Percentiles rank a stretch among this genome's conserved stretches.
phyloP scores from a whole-genome alignment of 2,329 filamentous ascomycete species.

The Pseudogymnoascus sp. region DNA sequence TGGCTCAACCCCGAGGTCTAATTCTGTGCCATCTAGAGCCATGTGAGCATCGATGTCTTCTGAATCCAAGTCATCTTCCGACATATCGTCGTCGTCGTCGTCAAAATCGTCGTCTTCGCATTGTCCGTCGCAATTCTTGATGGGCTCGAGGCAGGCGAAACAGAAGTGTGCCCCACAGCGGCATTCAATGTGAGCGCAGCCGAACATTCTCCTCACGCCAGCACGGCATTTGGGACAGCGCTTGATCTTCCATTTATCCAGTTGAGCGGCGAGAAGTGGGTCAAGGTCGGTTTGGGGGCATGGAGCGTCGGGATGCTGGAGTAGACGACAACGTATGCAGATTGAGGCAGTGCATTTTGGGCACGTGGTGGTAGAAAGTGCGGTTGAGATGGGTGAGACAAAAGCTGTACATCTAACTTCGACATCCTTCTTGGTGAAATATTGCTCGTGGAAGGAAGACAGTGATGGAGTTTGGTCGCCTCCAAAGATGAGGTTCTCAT shows the following conservation, averaged over 20 bases:
- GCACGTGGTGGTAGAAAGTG: slow-evolving; percentile 33
- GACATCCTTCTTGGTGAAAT: background rate
- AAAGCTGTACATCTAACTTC: background rate
- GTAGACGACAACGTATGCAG: slow-evolving; percentile 39
- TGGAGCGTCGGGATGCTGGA: slow-evolving; percentile 33
- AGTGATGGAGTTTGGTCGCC: background rate
- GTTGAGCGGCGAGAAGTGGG: slow-evolving; percentile 29
- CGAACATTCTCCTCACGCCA: slow-evolving; percentile 43
- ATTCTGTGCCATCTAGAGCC: slow-evolving; percentile 31
- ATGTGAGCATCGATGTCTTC: slow-evolving; percentile 26
- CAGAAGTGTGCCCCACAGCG: slow-evolving; percentile 46
- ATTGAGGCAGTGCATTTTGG: slow-evolving; percentile 38
- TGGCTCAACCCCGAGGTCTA: slow-evolving; percentile 31
- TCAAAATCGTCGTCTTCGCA: slow-evolving; percentile 21
- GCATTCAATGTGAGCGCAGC: slow-evolving; percentile 44
- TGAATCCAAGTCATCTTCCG: slow-evolving; percentile 25
- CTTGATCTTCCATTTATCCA: slow-evolving; percentile 42
- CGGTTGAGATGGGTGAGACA: background rate
- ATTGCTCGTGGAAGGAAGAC: background rate
- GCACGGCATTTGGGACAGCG: slow-evolving; percentile 43
- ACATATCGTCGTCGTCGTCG: slow-evolving; percentile 21
- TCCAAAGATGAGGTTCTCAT: background rate
- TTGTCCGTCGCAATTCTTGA: slow-evolving; percentile 20
- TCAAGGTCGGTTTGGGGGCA: slow-evolving; percentile 36
- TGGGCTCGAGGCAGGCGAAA: slow-evolving; percentile 37